These are phyloP conservation scores for Agaricus subrufescens DNA, from an alignment of 768 basidiomycete genomes.

Conservation along the genomic window DNA sequence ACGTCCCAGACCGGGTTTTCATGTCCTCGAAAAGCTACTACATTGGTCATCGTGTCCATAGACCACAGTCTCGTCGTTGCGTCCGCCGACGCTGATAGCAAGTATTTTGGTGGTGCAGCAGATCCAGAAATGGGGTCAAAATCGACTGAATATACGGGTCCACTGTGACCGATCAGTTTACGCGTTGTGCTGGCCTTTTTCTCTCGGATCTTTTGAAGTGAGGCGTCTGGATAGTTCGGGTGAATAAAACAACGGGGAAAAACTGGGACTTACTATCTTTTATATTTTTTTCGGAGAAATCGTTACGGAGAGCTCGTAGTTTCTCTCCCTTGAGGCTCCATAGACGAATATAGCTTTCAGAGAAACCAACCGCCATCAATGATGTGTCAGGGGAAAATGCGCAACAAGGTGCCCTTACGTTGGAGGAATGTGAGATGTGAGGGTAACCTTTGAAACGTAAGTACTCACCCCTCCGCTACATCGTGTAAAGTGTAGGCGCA, in stretches of 20 bases:
- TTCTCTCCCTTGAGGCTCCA: slow-evolving; percentile 96
- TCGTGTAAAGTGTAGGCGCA: slow-evolving; percentile 96
- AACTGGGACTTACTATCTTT: slow-evolving; percentile 56
- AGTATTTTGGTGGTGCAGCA: slow-evolving; percentile 76
- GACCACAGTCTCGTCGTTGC: slow-evolving; percentile 92
- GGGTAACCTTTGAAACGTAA: not conserved
- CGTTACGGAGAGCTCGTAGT: slow-evolving; percentile 70
- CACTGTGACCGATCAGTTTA: slow-evolving; percentile 97
- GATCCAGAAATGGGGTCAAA: slow-evolving; percentile 93
- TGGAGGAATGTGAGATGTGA: slow-evolving; percentile 1
- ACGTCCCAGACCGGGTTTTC: slow-evolving; percentile 99
- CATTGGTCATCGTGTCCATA: slow-evolving; percentile 87
- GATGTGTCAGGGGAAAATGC: slow-evolving; percentile 90
- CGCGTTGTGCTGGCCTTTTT: slow-evolving; percentile 81
- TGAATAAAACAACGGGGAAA: not conserved
- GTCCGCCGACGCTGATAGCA: slow-evolving; percentile 91
- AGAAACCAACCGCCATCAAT: slow-evolving; percentile 90
- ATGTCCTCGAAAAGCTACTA: slow-evolving; percentile 93
- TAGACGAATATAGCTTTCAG: slow-evolving; percentile 90
- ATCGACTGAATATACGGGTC: slow-evolving; percentile 89
- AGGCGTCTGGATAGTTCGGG: slow-evolving; percentile 38
- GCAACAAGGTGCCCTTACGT: slow-evolving; percentile 70
- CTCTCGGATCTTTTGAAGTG: slow-evolving; percentile 65
- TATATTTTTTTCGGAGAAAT: slow-evolving; percentile 61
- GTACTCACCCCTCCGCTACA: slow-evolving; percentile 83